Base-by-base conservation (phyloP, 2,329 filamentous ascomycete species). In the Fusarium miscanthi region DNA sequence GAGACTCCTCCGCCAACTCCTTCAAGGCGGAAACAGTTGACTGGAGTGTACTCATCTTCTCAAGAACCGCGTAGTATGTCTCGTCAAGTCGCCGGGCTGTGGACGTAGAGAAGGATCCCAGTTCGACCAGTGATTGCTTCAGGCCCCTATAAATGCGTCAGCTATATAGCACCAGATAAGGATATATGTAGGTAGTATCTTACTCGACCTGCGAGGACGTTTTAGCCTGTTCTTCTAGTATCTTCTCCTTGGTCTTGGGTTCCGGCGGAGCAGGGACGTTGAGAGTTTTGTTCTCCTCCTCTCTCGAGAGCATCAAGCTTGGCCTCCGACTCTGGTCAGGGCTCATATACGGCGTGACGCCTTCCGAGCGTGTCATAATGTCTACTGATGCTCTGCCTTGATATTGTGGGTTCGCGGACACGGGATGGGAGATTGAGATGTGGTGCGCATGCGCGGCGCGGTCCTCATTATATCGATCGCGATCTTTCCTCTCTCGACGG, bases 51-150 rank as follows among this genome's bases (percentile, higher is more conserved):
- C 87, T 87, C 53, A 92, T 86, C 77, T 92, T 93, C 78, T 93
- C 90, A 35, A 94, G 84, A 14, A 94, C 87, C 1, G 89, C 88
- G 72, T 93, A 92, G 82, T 94, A 95, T 6, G 91, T 91, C 65
- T 92, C 89, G 79, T 95, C 92, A 45, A 95, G 87, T 38, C 87
- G 87, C 67, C 87, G 86, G 21, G 90, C 93, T 30, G 90, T 89
- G 27, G 85, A 82, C 61, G 89, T 86, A 27, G 92, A 92, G 78
- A 90, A 86, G 37, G 86, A 82, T 74, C 86, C 87, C 16, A 94
- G 84, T 53, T 87, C 84, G 30, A 80, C 78, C 1, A 91, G 81
- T 8, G 87, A 86, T 61, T 85, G 85, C 70, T 84, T 85, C 25
- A 91, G 76, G 52, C 85, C 85, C 65, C 88, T 72, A 14, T 30